These are phyloP conservation scores for Citrullus mucosospermus DNA, from an alignment of 306 rosid genomes.

Conservation along the genomic window DNA sequence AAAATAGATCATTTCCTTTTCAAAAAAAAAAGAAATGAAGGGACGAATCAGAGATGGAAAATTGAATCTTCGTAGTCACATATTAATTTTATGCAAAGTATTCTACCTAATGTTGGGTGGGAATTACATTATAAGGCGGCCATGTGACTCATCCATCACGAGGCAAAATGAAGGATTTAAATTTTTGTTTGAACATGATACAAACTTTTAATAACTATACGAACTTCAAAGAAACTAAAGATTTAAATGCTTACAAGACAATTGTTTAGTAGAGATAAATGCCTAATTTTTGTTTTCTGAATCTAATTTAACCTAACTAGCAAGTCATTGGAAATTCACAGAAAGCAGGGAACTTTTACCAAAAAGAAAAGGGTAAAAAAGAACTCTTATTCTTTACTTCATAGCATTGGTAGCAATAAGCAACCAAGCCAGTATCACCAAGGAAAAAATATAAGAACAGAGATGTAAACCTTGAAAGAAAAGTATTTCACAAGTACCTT, in stretches of 20 bases:
- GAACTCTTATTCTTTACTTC: not conserved
- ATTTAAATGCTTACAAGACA: not conserved
- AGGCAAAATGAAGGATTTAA: too few species aligned
- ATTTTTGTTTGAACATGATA: too few species aligned
- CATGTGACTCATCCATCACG: not conserved
- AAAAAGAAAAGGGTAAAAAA: not conserved
- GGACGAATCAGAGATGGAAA: too few species aligned
- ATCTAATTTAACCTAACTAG: not conserved
- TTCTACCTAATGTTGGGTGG: not conserved
- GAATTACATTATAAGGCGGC: not conserved
- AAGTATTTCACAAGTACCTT: constrained; percentile 28
- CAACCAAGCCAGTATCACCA: not conserved
- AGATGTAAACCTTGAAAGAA: not conserved
- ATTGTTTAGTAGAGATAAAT: not conserved
- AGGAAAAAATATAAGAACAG: constrained; percentile 4
- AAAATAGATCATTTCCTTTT: too few species aligned
- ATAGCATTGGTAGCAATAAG: not conserved
- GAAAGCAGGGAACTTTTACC: not conserved
- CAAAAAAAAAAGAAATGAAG: too few species aligned
- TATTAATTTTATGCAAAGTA: not conserved
- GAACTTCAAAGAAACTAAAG: not conserved
- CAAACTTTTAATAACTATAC: not conserved
- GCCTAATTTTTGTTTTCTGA: not conserved
- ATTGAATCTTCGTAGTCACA: too few species aligned
- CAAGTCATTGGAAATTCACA: not conserved